Base-by-base conservation (phyloP, 495 filamentous ascomycete species). In the Stereocaulon alpinum region DNA sequence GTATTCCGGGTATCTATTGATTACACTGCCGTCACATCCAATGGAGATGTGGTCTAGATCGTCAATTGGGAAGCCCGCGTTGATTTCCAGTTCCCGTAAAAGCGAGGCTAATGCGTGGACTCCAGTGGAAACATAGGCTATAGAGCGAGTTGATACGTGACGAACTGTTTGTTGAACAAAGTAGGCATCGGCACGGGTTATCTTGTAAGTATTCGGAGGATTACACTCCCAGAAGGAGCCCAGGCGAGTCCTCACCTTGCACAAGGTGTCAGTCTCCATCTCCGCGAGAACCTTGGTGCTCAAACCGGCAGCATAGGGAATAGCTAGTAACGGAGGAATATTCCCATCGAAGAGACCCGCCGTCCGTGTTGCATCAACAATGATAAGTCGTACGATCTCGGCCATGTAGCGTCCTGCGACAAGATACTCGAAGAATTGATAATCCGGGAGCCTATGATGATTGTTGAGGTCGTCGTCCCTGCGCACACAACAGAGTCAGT, bases 381-480 rank as follows among this genome's bases (percentile, higher is more conserved):
- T 80, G 27, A 91, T 84, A 6, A 94, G 73, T 17, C 90, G 82
- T 9, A 84, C 86, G 44, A 95, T 82, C 69, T 95, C 90, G 40
- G 90, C 90, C 2, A 95, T 74, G 63, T 95, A 95, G 6, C 87
- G 80, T 0, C 90, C 90, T 2, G 87, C 82, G 32, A 89, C 87
- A 82, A 95, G 90, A 69, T 94, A 93, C 68, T 95, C 90, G 60
- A 95, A 80, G 0, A 90, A 90, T 69, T 94, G 89, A 64, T 93
- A 95, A 30, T 90, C 87, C 0, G 89, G 89, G 0, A 80, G 78
- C 62, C 89, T 80, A 63, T 86, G 83, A 1, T 80, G 80, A 17
- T 71, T 67, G 66, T 93, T 89, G 20, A 95, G 76, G 43, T 74
- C 63, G 5, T 79, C 73, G 65, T 95, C 90, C 89, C 24, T 24